These are phyloP conservation scores for Meredithiella fracta DNA, from an alignment of 2,329 filamentous ascomycete genomes.

Conservation along the genomic window DNA sequence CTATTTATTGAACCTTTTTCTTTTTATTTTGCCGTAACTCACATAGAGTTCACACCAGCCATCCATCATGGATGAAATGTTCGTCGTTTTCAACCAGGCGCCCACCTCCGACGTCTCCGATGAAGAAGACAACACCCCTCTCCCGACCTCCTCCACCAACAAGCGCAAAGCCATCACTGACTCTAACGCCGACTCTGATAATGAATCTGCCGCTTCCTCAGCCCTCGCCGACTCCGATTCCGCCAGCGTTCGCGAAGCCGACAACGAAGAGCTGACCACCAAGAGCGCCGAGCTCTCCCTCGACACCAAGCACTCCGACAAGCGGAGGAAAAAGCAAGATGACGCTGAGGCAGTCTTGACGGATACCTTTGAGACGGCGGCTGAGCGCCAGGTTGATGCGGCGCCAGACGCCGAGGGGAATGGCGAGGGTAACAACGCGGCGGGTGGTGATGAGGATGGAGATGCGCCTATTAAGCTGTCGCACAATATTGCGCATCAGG, in stretches of 20 bases:
- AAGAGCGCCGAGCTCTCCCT: conserved; percentile 6
- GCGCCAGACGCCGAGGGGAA: conserved; percentile 5
- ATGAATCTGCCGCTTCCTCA: background rate
- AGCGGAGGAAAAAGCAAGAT: conserved; percentile 46
- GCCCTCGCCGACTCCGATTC: conserved; percentile 15
- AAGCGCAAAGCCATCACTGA: conserved; percentile 15
- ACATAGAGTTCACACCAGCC: background rate
- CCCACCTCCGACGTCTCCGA: conserved; percentile 29
- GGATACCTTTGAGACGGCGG: conserved; percentile 86
- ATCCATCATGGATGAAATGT: conserved; percentile 54
- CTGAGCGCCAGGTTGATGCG: conserved; percentile 60
- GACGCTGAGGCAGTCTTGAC: conserved; percentile 63
- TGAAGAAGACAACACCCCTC: conserved; percentile 20
- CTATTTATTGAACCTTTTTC: background rate
- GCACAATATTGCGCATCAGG: conserved; percentile 97
- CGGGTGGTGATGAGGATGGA: conserved; percentile 18
- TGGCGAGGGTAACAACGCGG: conserved; percentile 28
- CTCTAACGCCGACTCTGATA: background rate
- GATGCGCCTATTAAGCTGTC: conserved; percentile 67
- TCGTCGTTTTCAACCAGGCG: conserved; percentile 63
- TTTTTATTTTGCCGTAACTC: background rate
- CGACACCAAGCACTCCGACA: conserved; percentile 26
- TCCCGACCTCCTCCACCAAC: background rate
- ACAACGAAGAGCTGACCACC: conserved; percentile 32
- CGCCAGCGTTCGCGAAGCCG: conserved; percentile 21